Conservation (phyloP, 441 rosid species). For the Populus tomentosa region DNA sequence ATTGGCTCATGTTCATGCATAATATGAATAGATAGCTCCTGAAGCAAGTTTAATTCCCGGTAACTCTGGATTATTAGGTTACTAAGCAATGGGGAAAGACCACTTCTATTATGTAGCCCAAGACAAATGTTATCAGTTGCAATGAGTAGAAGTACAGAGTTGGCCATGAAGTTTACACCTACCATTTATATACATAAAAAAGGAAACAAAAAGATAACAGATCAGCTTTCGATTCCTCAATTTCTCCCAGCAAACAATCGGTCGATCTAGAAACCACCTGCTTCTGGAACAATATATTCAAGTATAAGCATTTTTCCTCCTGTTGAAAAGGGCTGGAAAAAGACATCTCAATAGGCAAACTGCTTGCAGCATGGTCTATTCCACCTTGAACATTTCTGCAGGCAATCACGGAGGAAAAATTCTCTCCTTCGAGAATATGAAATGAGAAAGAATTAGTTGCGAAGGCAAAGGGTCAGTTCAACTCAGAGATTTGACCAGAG, state of each 20-base stretch:
- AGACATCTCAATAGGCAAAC: not conserved
- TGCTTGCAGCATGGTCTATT: not conserved
- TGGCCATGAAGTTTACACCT: not conserved
- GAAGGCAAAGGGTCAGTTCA: not conserved
- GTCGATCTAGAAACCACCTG: not conserved
- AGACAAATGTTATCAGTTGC: not conserved
- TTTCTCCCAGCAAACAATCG: not conserved
- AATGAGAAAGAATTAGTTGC: not conserved
- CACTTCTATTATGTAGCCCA: too few species aligned
- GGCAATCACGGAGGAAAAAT: not conserved
- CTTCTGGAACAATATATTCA: not conserved
- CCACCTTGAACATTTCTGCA: not conserved
- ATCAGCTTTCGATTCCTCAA: not conserved
- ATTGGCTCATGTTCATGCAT: too few species aligned
- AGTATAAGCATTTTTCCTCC: not conserved
- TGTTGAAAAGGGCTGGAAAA: not conserved
- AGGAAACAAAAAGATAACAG: not conserved
- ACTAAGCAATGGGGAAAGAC: too few species aligned
- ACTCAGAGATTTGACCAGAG: not conserved
- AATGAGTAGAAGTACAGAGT: too few species aligned
- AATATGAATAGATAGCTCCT: too few species aligned
- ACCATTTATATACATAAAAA: not conserved
- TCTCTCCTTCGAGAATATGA: not conserved
- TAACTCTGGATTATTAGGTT: too few species aligned
- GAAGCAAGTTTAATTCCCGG: too few species aligned